Evolutionary conservation across 345 rosid species (phyloP).

Genomic region (Carallia brachiata): DNA sequence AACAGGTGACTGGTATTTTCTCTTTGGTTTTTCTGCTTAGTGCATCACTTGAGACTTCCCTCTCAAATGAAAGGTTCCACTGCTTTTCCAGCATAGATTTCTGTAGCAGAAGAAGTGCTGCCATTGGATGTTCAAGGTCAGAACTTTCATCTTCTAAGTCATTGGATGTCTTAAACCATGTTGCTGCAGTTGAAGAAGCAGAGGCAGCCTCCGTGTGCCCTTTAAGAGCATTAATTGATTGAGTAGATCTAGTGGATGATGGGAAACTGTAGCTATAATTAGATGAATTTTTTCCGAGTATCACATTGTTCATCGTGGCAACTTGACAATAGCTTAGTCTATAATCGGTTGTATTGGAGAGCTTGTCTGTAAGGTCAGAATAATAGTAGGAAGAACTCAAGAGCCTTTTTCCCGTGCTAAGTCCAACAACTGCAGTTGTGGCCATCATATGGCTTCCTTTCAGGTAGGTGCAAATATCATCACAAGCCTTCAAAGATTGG

Average conservation of each 20-base stretch:
- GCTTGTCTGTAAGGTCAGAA: constrained; percentile 55
- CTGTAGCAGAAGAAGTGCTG: constrained; percentile 76
- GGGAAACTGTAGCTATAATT: constrained; percentile 47
- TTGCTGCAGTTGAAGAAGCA: constrained; percentile 33
- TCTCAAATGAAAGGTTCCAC: constrained; percentile 81
- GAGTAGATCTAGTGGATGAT: constrained; percentile 38
- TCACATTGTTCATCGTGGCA: constrained; percentile 39
- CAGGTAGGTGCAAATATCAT: constrained; percentile 24
- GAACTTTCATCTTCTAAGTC: constrained; percentile 44
- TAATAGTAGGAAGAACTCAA: constrained; percentile 61
- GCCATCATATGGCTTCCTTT: constrained; percentile 57
- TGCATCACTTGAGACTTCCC: constrained; percentile 32
- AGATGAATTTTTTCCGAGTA: constrained; percentile 53
- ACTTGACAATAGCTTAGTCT: constrained; percentile 39
- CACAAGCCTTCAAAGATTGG: constrained; percentile 26
- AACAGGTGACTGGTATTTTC: constrained; percentile 58
- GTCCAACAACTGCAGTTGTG: constrained; percentile 78
- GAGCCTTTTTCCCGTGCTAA: constrained; percentile 68
- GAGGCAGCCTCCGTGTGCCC: constrained; percentile 48
- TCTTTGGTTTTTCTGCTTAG: constrained; percentile 24
- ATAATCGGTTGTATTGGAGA: constrained; percentile 39
- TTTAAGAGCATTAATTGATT: constrained; percentile 60
- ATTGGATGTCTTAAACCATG: constrained; percentile 36
- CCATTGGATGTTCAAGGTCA: constrained; percentile 55
- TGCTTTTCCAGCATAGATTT: constrained; percentile 88